Conservation (phyloP, 495 filamentous ascomycete genomes). For the Stereocaulon alpinum region DNA sequence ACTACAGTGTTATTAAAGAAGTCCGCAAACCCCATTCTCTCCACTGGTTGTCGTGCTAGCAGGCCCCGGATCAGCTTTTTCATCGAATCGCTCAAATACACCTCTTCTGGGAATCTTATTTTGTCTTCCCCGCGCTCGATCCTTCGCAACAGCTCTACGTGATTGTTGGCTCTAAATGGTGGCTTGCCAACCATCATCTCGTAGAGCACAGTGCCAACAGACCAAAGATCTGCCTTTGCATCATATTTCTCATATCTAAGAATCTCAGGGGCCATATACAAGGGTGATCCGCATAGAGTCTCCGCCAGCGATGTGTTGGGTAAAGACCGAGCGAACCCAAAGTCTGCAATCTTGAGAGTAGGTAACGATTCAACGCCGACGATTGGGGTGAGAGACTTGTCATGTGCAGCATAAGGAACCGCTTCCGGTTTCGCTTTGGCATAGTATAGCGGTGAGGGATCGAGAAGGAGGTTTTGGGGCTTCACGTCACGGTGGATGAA, state of each 20-base stretch:
- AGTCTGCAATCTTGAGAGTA: constrained; percentile 95
- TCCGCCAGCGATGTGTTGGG: constrained; percentile 85
- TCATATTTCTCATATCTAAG: constrained; percentile 95
- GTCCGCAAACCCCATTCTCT: constrained; percentile 69
- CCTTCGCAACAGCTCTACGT: constrained; percentile 83
- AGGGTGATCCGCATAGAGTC: constrained; percentile 91
- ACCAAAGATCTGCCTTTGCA: constrained; percentile 95
- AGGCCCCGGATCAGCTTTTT: constrained; percentile 72
- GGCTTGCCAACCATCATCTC: constrained; percentile 90
- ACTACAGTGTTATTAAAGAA: constrained; percentile 73
- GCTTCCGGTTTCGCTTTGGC: constrained; percentile 37
- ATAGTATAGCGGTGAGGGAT: constrained; percentile 66
- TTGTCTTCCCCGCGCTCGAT: constrained; percentile 79
- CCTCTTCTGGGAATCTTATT: constrained; percentile 71
- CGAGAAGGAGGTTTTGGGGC: constrained; percentile 86
- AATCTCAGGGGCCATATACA: constrained; percentile 99
- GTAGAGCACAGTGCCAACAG: constrained; percentile 85
- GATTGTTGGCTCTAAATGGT: constrained; percentile 85
- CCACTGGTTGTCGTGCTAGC: constrained; percentile 73
- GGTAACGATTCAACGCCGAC: constrained; percentile 79
- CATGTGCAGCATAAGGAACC: constrained; percentile 53
- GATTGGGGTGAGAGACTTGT: constrained; percentile 65
- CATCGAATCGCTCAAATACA: constrained; percentile 59
- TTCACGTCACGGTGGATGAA: constrained; percentile 96
- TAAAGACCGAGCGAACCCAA: constrained; percentile 87